phyloP scores from a whole-genome alignment of 768 basidiomycete genomes.

The Neoboletus subvelutipes region DNA sequence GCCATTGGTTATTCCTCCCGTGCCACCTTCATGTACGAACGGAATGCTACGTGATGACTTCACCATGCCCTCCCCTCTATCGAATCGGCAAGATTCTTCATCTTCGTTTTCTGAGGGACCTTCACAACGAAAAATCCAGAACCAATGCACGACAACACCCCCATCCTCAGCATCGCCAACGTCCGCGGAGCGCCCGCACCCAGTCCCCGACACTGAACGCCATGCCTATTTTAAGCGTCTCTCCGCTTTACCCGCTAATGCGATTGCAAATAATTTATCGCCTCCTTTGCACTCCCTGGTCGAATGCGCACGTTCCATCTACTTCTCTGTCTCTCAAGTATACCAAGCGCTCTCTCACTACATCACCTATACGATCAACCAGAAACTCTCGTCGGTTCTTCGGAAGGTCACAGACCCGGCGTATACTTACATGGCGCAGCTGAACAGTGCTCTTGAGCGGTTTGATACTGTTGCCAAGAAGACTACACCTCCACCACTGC shows the following conservation, averaged over 20 bases:
- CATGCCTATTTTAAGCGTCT: slow-evolving; percentile 95
- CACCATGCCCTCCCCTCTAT: slow-evolving; percentile 39
- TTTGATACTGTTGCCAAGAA: slow-evolving; percentile 83
- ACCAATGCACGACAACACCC: slow-evolving; percentile 30
- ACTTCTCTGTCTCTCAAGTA: slow-evolving; percentile 90
- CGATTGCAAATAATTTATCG: slow-evolving; percentile 66
- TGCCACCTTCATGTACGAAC: slow-evolving; percentile 12
- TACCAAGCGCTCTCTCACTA: slow-evolving; percentile 89
- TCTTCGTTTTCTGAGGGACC: slow-evolving; percentile 39
- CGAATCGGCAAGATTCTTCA: slow-evolving; percentile 45
- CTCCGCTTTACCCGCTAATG: slow-evolving; percentile 66
- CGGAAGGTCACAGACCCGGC: slow-evolving; percentile 86
- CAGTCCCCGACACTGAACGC: slow-evolving; percentile 68
- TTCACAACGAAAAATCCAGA: slow-evolving; percentile 23
- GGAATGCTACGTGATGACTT: slow-evolving; percentile 29
- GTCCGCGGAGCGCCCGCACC: slow-evolving; percentile 33
- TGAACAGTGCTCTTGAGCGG: slow-evolving; percentile 86
- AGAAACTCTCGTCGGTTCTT: slow-evolving; percentile 77
- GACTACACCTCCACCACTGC: slow-evolving; percentile 60
- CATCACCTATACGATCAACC: slow-evolving; percentile 77
- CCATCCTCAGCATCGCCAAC: slow-evolving; percentile 41
- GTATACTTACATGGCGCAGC: slow-evolving; percentile 71
- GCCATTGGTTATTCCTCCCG: slow-evolving; percentile 6
- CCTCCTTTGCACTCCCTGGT: slow-evolving; percentile 65
- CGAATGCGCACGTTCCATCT: slow-evolving; percentile 87